Evolutionary conservation across 1,139 yeast genomes (phyloP), one percentile per base, ranked within the genome.

Genomic region (Geotrichum restrictum): DNA sequence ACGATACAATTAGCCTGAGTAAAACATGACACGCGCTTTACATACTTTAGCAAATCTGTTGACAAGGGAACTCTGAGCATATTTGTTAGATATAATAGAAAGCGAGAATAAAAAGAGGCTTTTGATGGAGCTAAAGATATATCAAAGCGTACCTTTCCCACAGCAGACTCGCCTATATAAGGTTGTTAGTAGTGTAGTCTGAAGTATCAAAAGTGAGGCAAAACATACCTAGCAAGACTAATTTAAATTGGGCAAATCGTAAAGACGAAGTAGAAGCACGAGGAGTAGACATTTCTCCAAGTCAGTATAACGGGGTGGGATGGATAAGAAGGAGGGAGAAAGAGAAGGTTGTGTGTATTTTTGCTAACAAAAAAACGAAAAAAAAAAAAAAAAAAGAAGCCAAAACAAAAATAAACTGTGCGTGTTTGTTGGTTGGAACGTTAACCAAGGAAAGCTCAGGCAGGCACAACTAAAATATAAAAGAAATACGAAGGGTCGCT

Each of bases 81-180:
- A 40, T 19, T 21, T 14, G 83, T 78, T 62, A 59, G 53, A 16
- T 37, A 16, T 41, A 24, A 3, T 13, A 14, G n/a, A 31, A 13
- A 29, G 32, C 11, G n/a, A 31, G 34, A n/a, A n/a, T n/a, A n/a
- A n/a, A n/a, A n/a, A n/a, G n/a, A n/a, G n/a, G n/a, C n/a, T n/a
- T n/a, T n/a, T n/a, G n/a, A n/a, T n/a, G n/a, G n/a, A n/a, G n/a
- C n/a, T n/a, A 3, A 29, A 18, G 13, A 18, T 7, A 24, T 5
- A 18, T 21, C 14, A 1, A 33, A 37, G 45, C 57, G 43, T 55
- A 80, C 79, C 68, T 93, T 93, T 51, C 98, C 98, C 41, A 93
- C 98, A 1, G 98, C 97, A 2, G 97, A 93, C 69, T 93, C 98
- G 14, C 98, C 88, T 62, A 47, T 59, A 53, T 19, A 47, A 45